A percentile compares a stretch with the other conserved stretches of the same genome.
These are phyloP conservation scores for Euphrasia arctica DNA, from an alignment of 305 asterid genomes.

Conservation along the genomic window DNA sequence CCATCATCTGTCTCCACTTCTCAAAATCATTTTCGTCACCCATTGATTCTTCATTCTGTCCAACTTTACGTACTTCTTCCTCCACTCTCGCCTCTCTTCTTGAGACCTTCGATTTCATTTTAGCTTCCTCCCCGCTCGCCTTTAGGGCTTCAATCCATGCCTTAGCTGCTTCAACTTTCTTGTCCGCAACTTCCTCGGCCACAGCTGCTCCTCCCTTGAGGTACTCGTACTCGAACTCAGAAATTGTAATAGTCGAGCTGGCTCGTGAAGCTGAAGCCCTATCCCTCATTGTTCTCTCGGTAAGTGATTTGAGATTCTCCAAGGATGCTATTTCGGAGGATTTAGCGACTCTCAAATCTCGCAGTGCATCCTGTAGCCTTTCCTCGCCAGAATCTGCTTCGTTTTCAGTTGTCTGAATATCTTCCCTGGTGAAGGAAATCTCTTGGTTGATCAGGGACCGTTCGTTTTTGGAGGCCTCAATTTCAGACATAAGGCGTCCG, in stretches of 20 bases:
- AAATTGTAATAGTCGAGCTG: slow-evolving; percentile 49
- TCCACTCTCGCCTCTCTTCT: slow-evolving; percentile 45
- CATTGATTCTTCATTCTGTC: slow-evolving; percentile 34
- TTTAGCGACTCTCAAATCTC: slow-evolving; percentile 62
- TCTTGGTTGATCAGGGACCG: slow-evolving; percentile 39
- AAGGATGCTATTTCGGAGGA: slow-evolving; percentile 61
- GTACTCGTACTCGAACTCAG: slow-evolving; percentile 76
- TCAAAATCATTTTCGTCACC: slow-evolving; percentile 46
- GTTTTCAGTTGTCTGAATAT: slow-evolving; percentile 49
- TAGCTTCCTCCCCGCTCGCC: slow-evolving; percentile 74
- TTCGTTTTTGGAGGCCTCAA: slow-evolving; percentile 51
- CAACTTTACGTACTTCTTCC: slow-evolving; percentile 36
- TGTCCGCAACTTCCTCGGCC: slow-evolving; percentile 76
- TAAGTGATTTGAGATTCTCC: slow-evolving; percentile 50
- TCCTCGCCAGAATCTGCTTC: slow-evolving; percentile 59
- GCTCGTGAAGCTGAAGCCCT: slow-evolving; percentile 56
- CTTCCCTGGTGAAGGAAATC: slow-evolving; percentile 39
- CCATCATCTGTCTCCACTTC: slow-evolving; percentile 45
- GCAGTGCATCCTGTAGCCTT: slow-evolving; percentile 48
- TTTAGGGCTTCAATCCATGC: slow-evolving; percentile 86
- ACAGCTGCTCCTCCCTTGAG: slow-evolving; percentile 61
- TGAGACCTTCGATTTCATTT: slow-evolving; percentile 49
- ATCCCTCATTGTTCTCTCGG: slow-evolving; percentile 46
- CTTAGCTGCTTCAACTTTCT: slow-evolving; percentile 77
- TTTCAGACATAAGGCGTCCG: slow-evolving; percentile 53